A percentile compares a stretch with the other conserved stretches of the same genome.
phyloP scores from a whole-genome alignment of 2,329 filamentous ascomycete genomes.

The Exophiala sideris region DNA sequence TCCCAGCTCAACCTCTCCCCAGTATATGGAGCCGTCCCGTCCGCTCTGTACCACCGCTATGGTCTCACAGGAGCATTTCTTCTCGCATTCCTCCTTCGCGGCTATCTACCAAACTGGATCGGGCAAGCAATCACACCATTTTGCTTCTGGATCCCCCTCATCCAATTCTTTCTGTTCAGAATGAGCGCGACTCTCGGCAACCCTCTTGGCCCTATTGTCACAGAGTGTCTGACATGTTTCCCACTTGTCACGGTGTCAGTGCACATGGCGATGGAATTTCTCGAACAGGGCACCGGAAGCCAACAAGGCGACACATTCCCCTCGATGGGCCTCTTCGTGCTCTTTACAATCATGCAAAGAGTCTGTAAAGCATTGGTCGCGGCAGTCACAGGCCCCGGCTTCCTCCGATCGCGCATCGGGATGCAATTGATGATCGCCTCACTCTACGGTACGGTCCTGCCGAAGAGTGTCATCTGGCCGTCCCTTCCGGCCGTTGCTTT shows the following conservation, averaged over 20 bases:
- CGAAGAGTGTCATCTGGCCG: slow-evolving; percentile 65
- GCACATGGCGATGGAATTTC: slow-evolving; percentile 59
- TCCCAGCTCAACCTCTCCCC: slow-evolving; percentile 72
- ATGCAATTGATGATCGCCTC: slow-evolving; percentile 66
- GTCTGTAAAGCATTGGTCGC: slow-evolving; percentile 41
- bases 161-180: slow-evolving; percentile 69
- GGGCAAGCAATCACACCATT: slow-evolving; percentile 60
- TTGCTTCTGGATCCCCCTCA: slow-evolving; percentile 68
- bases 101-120: slow-evolving; percentile 49
- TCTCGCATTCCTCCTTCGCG: slow-evolving; percentile 64
- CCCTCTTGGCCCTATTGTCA: slow-evolving; percentile 69
- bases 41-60: slow-evolving; percentile 67
- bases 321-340: slow-evolving; percentile 62
- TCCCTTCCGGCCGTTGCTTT: slow-evolving; percentile 65
- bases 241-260: slow-evolving; percentile 65
- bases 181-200: slow-evolving; percentile 66
- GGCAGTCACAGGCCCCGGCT: slow-evolving; percentile 56
- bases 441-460: slow-evolving; percentile 63
- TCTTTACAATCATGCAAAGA: slow-evolving; percentile 55
- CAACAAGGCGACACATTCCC: slow-evolving; percentile 60
- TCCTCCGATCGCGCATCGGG: slow-evolving; percentile 67
- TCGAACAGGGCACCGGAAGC: slow-evolving; percentile 55
- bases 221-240: slow-evolving; percentile 69
- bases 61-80: slow-evolving; percentile 65
- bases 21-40: slow-evolving; percentile 81